Base-by-base conservation (phyloP, 495 filamentous ascomycete genomes). In the Hypoxylon crocopeplum region DNA sequence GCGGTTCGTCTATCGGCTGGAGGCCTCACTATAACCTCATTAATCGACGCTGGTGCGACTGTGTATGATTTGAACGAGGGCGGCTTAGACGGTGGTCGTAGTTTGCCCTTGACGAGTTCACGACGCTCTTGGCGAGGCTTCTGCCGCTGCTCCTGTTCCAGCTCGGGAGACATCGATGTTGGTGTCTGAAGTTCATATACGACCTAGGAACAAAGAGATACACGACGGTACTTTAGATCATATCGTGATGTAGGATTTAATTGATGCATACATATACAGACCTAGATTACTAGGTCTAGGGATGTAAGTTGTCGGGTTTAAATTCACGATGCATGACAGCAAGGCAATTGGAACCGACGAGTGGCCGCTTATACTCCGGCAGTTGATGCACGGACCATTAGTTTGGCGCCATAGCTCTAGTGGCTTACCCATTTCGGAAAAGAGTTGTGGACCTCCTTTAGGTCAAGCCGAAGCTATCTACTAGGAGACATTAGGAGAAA, bases 1-100 rank as follows among this genome's bases (percentile, higher is more conserved):
- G 7, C 22, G 29, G 22, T 38, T 51, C 58, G 56, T 17, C 40
- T 52, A 10, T 57, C 63, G 20, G 27, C 48, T 22, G 48, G 55
- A 4, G 47, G 54, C 55, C 59, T 69, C 39, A 75, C 55, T 2
- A 58, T 54, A 4, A 75, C 62, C 45, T 76, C 72, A 17, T 69
- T 58, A 36, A 64, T 72, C 17, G 70, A 72, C 24, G 62, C 56
- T 25, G 59, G 65, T 20, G 61, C 15, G 36, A 76, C 59, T 8
- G 69, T 73, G 38, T 76, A 76, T 0, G 73, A 74, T 59, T 46
- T 62, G 41, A 17, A 39, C 13, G 55, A 50, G 33, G 68, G 48
- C 20, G 22, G 51, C 19, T 59, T 48, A 19, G 50, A 42, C 10
- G 65, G 62, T 20, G 62, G 64, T 24, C 40, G 66, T 38, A 70